These are phyloP conservation scores for Piper longum DNA, from an alignment of 164 flowering plant genomes.

Conservation along the genomic window DNA sequence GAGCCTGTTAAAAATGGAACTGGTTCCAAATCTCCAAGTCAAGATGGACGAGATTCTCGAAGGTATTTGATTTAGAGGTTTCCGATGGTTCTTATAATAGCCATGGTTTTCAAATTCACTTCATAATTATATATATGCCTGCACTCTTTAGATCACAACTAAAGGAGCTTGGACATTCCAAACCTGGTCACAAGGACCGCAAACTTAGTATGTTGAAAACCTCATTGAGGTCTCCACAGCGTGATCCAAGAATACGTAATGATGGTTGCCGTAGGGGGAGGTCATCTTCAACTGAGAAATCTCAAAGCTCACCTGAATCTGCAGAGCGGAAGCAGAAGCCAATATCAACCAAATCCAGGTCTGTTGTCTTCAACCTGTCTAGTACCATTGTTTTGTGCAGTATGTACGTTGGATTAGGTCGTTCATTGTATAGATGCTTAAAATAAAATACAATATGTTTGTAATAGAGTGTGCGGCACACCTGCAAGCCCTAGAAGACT, in stretches of 20 bases:
- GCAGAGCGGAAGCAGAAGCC: conserved; percentile 17
- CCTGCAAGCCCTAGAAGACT: not conserved
- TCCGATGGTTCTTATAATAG: not conserved
- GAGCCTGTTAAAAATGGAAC: conserved; percentile 11
- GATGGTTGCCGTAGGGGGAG: conserved; percentile 11
- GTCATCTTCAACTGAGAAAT: conserved; percentile 24
- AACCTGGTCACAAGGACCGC: conserved; percentile 14
- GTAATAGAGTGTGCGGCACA: not conserved
- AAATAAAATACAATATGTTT: too few relatives aligned
- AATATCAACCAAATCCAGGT: not conserved
- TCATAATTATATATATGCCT: not conserved
- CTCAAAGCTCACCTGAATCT: conserved; percentile 25
- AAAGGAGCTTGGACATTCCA: conserved; percentile 15
- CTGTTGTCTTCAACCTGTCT: not conserved
- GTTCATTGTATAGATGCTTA: not conserved
- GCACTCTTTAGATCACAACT: not conserved
- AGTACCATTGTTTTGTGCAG: not conserved
- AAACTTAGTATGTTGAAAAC: conserved; percentile 17
- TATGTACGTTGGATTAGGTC: not conserved
- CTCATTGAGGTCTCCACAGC: conserved; percentile 46
- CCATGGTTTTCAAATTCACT: not conserved
- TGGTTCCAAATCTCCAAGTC: conserved; percentile 14
- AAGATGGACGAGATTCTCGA: conserved; percentile 12
- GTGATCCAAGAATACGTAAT: conserved; percentile 17
- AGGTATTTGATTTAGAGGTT: conserved; percentile 7